Conservation (phyloP, 805 yeast genomes). For the Candida takata region DNA sequence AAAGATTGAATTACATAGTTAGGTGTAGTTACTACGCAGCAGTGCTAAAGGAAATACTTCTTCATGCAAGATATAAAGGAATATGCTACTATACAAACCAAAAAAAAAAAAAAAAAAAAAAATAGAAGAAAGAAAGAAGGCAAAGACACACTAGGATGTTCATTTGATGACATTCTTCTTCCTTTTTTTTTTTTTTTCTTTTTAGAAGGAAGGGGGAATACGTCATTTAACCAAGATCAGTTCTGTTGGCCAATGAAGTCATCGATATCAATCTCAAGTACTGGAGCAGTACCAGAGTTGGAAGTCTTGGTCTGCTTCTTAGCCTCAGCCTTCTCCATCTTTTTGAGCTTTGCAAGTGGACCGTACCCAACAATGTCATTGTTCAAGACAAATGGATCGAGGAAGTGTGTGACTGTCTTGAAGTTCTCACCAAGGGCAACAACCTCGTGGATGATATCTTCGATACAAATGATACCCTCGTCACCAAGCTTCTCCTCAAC, state of each 20-base stretch:
- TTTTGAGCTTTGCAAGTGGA: constrained; percentile 62
- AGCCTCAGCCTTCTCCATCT: constrained; percentile 48
- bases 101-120: neutral
- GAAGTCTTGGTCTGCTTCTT: constrained; percentile 38
- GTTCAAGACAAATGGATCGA: constrained; percentile 63
- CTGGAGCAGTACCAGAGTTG: constrained; percentile 57
- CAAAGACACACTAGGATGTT: too few species aligned
- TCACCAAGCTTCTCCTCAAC: constrained; percentile 70
- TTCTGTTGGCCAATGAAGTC: constrained; percentile 59
- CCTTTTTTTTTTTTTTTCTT: too few species aligned
- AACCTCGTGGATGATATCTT: constrained; percentile 72
- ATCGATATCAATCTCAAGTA: constrained; percentile 70
- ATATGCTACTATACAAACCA: too few species aligned
- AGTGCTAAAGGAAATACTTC: too few species aligned
- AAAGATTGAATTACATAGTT: too few species aligned
- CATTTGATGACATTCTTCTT: too few species aligned
- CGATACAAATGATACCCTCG: constrained; percentile 68
- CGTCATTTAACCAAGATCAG: too few species aligned
- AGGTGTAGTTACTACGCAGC: too few species aligned
- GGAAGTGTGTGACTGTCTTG: constrained; percentile 51
- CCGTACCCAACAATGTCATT: constrained; percentile 71
- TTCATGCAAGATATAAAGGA: too few species aligned
- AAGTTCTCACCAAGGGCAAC: constrained; percentile 57
- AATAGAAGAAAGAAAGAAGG: too few species aligned
- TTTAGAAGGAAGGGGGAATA: too few species aligned